Base-by-base conservation (phyloP, 257 asterid species). In the Vinca minor region DNA sequence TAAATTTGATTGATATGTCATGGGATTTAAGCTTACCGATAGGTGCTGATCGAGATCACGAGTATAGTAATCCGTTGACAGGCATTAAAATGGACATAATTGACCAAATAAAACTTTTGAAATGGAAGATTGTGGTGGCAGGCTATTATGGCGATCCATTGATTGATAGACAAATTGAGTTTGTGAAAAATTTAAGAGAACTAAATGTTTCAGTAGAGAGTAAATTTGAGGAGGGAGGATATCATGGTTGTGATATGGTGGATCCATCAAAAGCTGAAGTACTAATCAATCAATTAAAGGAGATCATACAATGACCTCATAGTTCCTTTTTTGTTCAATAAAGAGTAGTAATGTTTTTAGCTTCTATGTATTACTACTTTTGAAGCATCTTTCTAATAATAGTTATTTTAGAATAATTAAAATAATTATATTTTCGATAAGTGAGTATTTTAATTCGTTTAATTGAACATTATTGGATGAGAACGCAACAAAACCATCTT, bases 41-140 rank as follows among this genome's bases (percentile, higher is more conserved):
- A 1, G 71, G 64, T 15, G 71, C 18, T 29, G 57, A 67, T 44
- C 57, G 71, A 3, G 71, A 66, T 31, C 71, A 66, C 13, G 64
- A 44, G 26, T 67, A 55, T 20, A 36, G 58, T n/a, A 55, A 67
- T 21, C 71, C 71, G 8, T 4, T 31, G 1, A 2, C 20, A 36
- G 4, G 4, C 57, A 31, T 44, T 10, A 66, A 53, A 23, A 0
- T 12, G 0, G 55, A 59, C 0, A 45, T 17, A 15, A 54, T 67
- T 44, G 71, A 67, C 35, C 49, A 28, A 44, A 44, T 44, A 0
- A 67, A 67, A 32, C 57, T 32, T 56, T 44, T 67, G 41, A 58
- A 63, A 39, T 67, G 64, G 71, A 67, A 56, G 64, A 29, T 67
- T 54, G 29, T 67, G 36, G 41, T 67, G 10, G 21, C 55, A 0